These are phyloP conservation scores for Tetracentron sinense DNA, from an alignment of 164 flowering plant species.

Conservation along the genomic window DNA sequence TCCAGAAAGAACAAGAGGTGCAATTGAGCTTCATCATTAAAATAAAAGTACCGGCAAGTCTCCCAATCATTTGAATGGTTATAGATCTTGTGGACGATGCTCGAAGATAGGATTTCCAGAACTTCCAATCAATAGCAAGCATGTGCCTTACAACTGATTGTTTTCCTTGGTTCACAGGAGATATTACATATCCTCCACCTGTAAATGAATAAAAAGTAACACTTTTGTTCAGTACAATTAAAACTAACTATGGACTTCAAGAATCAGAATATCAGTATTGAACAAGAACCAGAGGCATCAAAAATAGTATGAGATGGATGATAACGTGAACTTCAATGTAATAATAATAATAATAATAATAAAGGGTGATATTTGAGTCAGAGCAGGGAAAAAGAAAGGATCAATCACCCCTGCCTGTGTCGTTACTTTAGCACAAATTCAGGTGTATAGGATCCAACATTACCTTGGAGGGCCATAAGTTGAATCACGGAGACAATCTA, in stretches of 20 bases:
- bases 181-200: slow-evolving; percentile 94
- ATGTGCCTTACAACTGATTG: slow-evolving; percentile 84
- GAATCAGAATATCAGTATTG: not conserved
- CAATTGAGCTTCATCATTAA: not conserved
- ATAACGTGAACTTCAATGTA: too few species aligned
- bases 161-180: slow-evolving; percentile 68
- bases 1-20: not conserved
- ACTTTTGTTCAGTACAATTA: not conserved
- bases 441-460: too few species aligned
- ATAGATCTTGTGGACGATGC: slow-evolving; percentile 56
- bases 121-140: slow-evolving; percentile 93
- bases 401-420: too few species aligned
- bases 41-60: slow-evolving; percentile 60
- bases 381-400: too few species aligned
- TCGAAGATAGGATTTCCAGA: slow-evolving; percentile 63
- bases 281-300: not conserved
- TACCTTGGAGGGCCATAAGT: too few species aligned
- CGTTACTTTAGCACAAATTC: too few species aligned
- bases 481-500: too few species aligned
- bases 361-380: too few species aligned
- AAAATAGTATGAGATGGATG: too few species aligned
- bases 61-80: slow-evolving; percentile 74
- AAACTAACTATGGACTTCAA: not conserved
- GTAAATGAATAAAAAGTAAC: slow-evolving; percentile 12
- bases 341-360: too few species aligned